These are phyloP conservation scores for Silene noctiflora DNA, from an alignment of 179 eudicot genomes.

Conservation along the genomic window DNA sequence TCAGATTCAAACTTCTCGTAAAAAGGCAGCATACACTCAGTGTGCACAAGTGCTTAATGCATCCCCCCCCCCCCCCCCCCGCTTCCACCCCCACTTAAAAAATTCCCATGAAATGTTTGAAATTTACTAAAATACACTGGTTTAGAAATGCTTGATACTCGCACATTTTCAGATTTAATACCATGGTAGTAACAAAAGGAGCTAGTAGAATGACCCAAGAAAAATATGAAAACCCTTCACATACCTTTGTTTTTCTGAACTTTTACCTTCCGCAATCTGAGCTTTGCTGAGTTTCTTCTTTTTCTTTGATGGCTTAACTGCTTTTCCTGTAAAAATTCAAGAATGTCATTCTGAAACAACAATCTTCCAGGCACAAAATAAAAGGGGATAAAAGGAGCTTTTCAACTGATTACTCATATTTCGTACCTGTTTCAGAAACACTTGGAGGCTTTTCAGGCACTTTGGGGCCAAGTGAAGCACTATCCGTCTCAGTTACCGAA, in stretches of 20 bases:
- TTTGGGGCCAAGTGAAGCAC: background rate
- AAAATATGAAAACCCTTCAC: background rate
- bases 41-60: background rate
- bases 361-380: conserved; percentile 3
- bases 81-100: background rate
- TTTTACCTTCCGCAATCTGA: conserved; percentile 34
- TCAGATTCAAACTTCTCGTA: conserved; percentile 5
- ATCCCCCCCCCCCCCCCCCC: background rate
- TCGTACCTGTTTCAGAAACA: conserved; percentile 24
- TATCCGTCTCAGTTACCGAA: background rate
- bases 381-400: background rate
- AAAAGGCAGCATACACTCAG: background rate
- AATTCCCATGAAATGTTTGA: background rate
- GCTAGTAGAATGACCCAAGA: conserved; percentile 10
- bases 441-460: conserved; percentile 19
- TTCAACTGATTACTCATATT: background rate
- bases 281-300: conserved; percentile 26
- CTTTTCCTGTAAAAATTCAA: conserved; percentile 26
- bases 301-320: conserved; percentile 32
- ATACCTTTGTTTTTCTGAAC: conserved; percentile 81
- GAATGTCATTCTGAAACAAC: background rate
- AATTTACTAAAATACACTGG: conserved; percentile 4
- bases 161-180: background rate
- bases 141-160: background rate
- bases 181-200: background rate